Conservation (phyloP, 2,329 filamentous ascomycete species). For the Camillea tinctor region DNA sequence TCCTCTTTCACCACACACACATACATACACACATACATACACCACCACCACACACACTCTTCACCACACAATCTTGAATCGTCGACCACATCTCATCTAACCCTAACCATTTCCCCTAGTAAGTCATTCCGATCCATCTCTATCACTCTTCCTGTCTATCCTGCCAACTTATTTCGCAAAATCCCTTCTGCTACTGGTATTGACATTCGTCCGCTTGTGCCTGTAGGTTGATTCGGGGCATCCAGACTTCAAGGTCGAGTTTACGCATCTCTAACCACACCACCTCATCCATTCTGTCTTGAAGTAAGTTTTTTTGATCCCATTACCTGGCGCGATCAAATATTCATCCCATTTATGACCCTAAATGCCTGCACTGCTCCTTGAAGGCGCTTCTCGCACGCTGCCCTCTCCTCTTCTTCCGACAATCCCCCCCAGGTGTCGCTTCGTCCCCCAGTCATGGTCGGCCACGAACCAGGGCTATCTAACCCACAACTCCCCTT, state of each 20-base stretch:
- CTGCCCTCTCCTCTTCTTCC: conserved; percentile 10
- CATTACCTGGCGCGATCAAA: conserved; percentile 37
- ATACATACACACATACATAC: conserved; percentile 5
- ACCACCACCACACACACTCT: conserved; percentile 23
- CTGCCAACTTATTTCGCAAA: conserved; percentile 5
- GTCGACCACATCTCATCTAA: conserved; percentile 24
- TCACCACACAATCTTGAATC: conserved; percentile 15
- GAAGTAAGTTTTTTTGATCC: conserved; percentile 37
- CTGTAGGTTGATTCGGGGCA: conserved; percentile 27
- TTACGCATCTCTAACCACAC: conserved; percentile 33
- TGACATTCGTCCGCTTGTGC: conserved; percentile 18
- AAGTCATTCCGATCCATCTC: conserved; percentile 23
- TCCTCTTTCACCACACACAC: conserved; percentile 31
- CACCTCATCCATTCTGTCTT: conserved; percentile 32
- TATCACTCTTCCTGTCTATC: conserved; percentile 9
- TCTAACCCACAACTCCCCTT: conserved; percentile 5
- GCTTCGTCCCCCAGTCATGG: conserved; percentile 12
- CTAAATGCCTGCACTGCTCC: conserved; percentile 15
- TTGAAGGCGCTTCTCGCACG: conserved; percentile 14
- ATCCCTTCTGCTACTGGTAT: conserved; percentile 8
- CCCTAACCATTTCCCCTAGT: conserved; percentile 24
- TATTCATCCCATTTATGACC: conserved; percentile 19
- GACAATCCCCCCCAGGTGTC: conserved; percentile 9
- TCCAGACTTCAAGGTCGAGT: conserved; percentile 30
- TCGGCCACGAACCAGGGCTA: conserved; percentile 12